These are phyloP conservation scores for Cardamine occulta DNA, from an alignment of 345 rosid genomes.

Conservation along the genomic window DNA sequence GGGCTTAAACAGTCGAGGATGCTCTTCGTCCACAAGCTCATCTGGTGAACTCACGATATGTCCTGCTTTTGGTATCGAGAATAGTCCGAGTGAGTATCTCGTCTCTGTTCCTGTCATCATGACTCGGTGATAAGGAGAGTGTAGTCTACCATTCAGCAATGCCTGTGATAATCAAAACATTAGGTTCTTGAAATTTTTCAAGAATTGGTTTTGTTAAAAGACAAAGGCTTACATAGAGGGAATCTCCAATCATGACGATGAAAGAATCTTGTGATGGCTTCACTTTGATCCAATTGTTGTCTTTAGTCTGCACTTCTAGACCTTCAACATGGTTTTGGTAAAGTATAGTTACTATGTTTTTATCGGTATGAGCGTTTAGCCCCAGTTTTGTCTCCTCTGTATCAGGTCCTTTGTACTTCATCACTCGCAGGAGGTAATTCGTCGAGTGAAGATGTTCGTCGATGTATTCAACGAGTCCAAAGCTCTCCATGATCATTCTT, in stretches of 20 bases:
- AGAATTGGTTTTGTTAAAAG: background rate
- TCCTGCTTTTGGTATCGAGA: conserved; percentile 61
- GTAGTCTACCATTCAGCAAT: conserved; percentile 61
- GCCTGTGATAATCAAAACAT: conserved; percentile 50
- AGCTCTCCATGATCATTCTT: conserved; percentile 62
- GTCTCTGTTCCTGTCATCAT: conserved; percentile 67
- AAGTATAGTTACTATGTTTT: conserved; percentile 64
- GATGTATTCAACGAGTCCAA: conserved; percentile 51
- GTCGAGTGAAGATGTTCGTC: conserved; percentile 68
- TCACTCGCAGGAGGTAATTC: conserved; percentile 55
- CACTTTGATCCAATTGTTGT: conserved; percentile 55
- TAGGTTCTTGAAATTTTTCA: conserved; percentile 4
- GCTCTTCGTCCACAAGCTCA: conserved; percentile 59
- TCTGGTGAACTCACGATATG: conserved; percentile 51
- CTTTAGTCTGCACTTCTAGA: conserved; percentile 53
- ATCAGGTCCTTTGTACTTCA: conserved; percentile 62
- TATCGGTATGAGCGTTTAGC: conserved; percentile 55
- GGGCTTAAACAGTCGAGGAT: conserved; percentile 60
- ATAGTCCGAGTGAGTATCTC: conserved; percentile 61
- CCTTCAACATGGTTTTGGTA: conserved; percentile 69
- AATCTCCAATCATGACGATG: conserved; percentile 61
- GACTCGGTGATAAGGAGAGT: conserved; percentile 68
- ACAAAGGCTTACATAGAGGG: conserved; percentile 48
- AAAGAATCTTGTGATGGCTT: conserved; percentile 61
- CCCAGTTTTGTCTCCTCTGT: conserved; percentile 58